Evolutionary conservation across 306 rosid species (phyloP), one percentile per base, ranked within the genome.

Genomic region (Delonix regia): DNA sequence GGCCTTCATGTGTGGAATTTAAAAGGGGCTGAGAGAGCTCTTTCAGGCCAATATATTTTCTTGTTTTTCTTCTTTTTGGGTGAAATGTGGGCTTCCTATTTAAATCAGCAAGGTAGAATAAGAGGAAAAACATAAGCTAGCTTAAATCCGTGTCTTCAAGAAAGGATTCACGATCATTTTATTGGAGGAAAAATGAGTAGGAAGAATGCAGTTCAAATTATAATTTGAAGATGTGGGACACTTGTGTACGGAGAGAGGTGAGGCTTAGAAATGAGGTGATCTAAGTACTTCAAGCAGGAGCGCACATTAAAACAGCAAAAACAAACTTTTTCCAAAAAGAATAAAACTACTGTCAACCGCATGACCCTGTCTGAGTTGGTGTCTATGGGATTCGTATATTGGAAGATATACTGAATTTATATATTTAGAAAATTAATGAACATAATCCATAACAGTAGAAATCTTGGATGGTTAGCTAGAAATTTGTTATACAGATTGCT

Each of bases 181-280:
- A 44, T 44, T 12, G 19, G 18, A 18, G 45, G 71, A 21, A 28
- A 28, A 3, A 27, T 74, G 60, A 62, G 74, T 7, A 16, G 55
- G 53, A 61, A 76, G n/a, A 49, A 49, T 47, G 52, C 56, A 48
- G 27, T 75, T 76, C 53, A 36, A 19, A 63, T 51, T 49, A 51
- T 44, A 48, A 76, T 19, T 24, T 38, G 52, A 52, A 7, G 39
- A 14, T 27, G 28, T 74, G 53, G 61, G 47, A 78, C 21, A 18
- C 47, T 25, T 74, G 28, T 2, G 19, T 59, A 28, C 45, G 69
- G 42, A 41, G 53, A 52, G 28, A 53, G 22, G 10, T 1, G 45
- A n/a, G 60, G 14, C 13, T 51, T 51, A n/a, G 57, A 3, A 55
- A 56, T 55, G 19, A 25, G 6, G 67, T 39, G 39, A 71, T 33